phyloP scores from a whole-genome alignment of 1,284 basidiomycete species.

The Cryptococcus wingfieldii region DNA sequence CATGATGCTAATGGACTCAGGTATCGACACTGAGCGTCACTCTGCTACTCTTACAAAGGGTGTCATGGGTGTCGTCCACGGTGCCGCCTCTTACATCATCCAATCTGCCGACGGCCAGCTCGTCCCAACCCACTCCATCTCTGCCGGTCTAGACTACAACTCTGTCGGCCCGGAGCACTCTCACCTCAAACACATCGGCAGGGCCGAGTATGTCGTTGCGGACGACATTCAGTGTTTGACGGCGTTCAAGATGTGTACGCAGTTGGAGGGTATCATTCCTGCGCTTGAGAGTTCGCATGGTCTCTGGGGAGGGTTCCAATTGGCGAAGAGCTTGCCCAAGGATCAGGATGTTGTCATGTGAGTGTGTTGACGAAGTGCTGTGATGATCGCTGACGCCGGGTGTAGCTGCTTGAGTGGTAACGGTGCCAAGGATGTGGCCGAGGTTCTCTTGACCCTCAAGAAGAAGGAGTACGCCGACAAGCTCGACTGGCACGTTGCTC shows the following conservation, averaged over 20 bases:
- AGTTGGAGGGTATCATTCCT: slow-evolving; percentile 96
- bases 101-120: slow-evolving; percentile 89
- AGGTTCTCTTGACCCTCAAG: slow-evolving; percentile 45
- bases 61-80: slow-evolving; percentile 90
- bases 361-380: slow-evolving; percentile 39
- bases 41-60: slow-evolving; percentile 90
- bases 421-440: slow-evolving; percentile 46
- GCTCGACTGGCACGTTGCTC: slow-evolving; percentile 72
- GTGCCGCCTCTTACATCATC: slow-evolving; percentile 86
- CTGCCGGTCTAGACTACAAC: slow-evolving; percentile 63
- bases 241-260: slow-evolving; percentile 86
- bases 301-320: slow-evolving; percentile 81
- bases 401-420: slow-evolving; percentile 42
- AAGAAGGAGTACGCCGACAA: slow-evolving; percentile 73
- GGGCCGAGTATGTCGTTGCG: slow-evolving; percentile 89
- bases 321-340: slow-evolving; percentile 78
- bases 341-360: slow-evolving; percentile 88
- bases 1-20: slow-evolving; percentile 41
- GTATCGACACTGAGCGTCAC: slow-evolving; percentile 76
- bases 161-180: slow-evolving; percentile 94
- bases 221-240: slow-evolving; percentile 90
- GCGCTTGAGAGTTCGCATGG: slow-evolving; percentile 95
- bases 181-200: slow-evolving; percentile 87
- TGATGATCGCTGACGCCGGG: not conserved
- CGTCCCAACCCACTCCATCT: slow-evolving; percentile 94